Evolutionary conservation across 2,329 filamentous ascomycete genomes (phyloP), one percentile per base, ranked within the genome.

Genomic region (Blastomyces gilchristii): DNA sequence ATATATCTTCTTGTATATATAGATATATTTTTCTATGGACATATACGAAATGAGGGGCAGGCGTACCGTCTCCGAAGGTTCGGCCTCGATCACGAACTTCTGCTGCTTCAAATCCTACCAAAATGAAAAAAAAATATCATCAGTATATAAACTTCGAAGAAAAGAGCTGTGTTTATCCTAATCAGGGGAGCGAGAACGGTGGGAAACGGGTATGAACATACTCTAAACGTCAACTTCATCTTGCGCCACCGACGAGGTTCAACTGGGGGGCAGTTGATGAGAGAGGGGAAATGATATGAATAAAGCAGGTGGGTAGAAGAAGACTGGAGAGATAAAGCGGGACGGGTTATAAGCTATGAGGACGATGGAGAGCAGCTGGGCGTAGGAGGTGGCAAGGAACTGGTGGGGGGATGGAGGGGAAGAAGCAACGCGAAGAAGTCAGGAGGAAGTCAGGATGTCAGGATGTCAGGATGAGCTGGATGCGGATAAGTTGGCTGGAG

Each of bases 61-160:
- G 22, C 88, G 72, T 87, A 97, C 92, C 76, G 90, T 89, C 75
- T 97, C 92, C 68, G 89, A 87, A 67, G 92, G 90, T 77, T 97
- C 92, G 73, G 91, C 90, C 70, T 97, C 93, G 81, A 99, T 89
- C 73, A 87, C 87, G 80, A 99, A 99, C 82, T 97, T 97, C 77
- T 97, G 90, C 79, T 97, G 94, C 83, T 97, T 97, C 73, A 99
- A 84, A 81, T 99, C 94, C 92, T 97, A 66, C 61, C 58, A 47
- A 54, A 67, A 67, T 3, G 57, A 52, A 56, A 56, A 16, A 1
- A 22, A 28, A 22, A n/a, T n/a, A n/a, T n/a, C n/a, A 47, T 37
- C 45, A 56, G 41, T 47, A 54, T 34, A 31, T 53, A 53, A 31
- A n/a, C 25, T 11, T 3, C 5, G 39, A 9, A 28, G 31, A 22